Conservation (phyloP, 306 rosid species). For the Crataegus laevigata region DNA sequence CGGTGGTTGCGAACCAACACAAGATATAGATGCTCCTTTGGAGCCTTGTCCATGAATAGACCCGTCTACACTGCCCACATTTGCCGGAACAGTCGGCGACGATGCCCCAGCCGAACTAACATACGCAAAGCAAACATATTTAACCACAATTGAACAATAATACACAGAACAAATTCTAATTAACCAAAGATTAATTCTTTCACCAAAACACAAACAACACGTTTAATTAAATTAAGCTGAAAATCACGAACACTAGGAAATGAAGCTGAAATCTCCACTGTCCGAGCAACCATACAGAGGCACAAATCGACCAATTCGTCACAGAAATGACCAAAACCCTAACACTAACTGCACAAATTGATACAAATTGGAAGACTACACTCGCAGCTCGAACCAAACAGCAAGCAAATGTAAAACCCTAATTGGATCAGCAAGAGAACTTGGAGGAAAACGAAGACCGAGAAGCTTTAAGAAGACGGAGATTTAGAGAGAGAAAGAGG, state of each 20-base stretch:
- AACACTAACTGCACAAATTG: not conserved
- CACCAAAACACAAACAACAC: not conserved
- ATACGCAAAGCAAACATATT: slow-evolving; percentile 10
- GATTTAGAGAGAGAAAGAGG: not conserved
- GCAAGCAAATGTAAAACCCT: slow-evolving; percentile 29
- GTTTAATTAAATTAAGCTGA: not conserved
- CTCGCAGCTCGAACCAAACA: slow-evolving; percentile 5
- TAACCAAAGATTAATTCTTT: not conserved
- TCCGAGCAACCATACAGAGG: not conserved
- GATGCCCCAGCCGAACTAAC: slow-evolving; percentile 98
- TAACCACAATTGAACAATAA: not conserved
- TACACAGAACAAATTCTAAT: not conserved
- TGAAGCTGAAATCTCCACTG: not conserved
- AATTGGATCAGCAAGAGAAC: slow-evolving; percentile 4
- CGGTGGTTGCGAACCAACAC: slow-evolving; percentile 92
- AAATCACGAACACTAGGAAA: not conserved
- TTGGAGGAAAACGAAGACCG: slow-evolving; percentile 6
- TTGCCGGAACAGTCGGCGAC: slow-evolving; percentile 74
- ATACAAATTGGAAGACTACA: not conserved
- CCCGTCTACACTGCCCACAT: slow-evolving; percentile 90
- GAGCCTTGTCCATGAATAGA: slow-evolving; percentile 84
- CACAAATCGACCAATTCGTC: not conserved
- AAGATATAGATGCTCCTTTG: slow-evolving; percentile 89
- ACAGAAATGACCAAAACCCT: slow-evolving; percentile 10
- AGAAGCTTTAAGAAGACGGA: not conserved